Evolutionary conservation across 306 rosid genomes (phyloP).

Genomic region (Medicago truncatula): MtrunA17r5.0-ANR NC_053043.1:31874001-31874500

Average conservation of each 20-base stretch:
- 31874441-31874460: no score
- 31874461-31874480: not conserved
- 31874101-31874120: constrained; percentile 55
- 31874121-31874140: constrained; percentile 85
- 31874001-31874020: constrained; percentile 94
- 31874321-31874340: no score
- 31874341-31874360: no score
- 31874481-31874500: not conserved
- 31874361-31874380: no score
- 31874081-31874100: constrained; percentile 80
- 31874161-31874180: constrained; percentile 97
- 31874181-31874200: constrained; percentile 96
- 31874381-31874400: no score
- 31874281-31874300: no score
- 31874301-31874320: no score
- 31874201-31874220: constrained; percentile 37
- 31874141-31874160: constrained; percentile 91
- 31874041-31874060: constrained; percentile 87
- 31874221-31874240: constrained; percentile 22
- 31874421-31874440: no score
- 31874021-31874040: constrained; percentile 99
- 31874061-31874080: constrained; percentile 95
- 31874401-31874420: no score
- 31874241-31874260: not conserved
- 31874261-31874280: no score